Evolutionary conservation across 805 yeast species (phyloP).

Genomic region (Pichia heedii): DNA sequence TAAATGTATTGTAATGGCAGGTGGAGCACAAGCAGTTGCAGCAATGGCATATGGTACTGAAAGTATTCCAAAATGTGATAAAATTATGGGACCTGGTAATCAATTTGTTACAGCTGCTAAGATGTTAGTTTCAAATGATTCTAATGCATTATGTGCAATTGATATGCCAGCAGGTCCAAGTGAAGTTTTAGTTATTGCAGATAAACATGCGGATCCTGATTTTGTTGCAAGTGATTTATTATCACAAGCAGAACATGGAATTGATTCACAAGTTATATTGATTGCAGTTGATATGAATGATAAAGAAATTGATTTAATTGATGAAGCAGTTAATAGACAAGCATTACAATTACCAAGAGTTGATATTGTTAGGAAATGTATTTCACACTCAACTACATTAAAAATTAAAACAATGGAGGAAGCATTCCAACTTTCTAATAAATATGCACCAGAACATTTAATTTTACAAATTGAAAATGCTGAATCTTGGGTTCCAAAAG

Average conservation of each 20-base stretch:
- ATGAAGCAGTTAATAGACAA: conserved; percentile 76
- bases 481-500: conserved; percentile 53
- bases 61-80: conserved; percentile 85
- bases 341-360: conserved; percentile 82
- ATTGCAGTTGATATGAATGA: conserved; percentile 67
- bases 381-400: conserved; percentile 82
- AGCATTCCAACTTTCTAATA: conserved; percentile 81
- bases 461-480: conserved; percentile 86
- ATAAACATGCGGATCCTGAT: conserved; percentile 78
- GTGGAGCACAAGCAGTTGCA: conserved; percentile 99
- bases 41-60: conserved; percentile 99
- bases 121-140: conserved; percentile 94
- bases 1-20: conserved; percentile 81
- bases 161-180: conserved; percentile 99
- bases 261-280: conserved; percentile 93
- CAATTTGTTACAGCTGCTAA: conserved; percentile 99
- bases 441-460: conserved; percentile 96
- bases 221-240: conserved; percentile 94
- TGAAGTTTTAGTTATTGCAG: conserved; percentile 95
- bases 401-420: conserved; percentile 60
- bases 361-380: conserved; percentile 85
- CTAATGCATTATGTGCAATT: conserved; percentile 88
- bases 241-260: conserved; percentile 98
- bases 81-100: conserved; percentile 97
- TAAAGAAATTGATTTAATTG: conserved; percentile 56